Evolutionary conservation across 352 stramenopile species (phyloP).

Genomic region (Blastocystis sp.): DNA sequence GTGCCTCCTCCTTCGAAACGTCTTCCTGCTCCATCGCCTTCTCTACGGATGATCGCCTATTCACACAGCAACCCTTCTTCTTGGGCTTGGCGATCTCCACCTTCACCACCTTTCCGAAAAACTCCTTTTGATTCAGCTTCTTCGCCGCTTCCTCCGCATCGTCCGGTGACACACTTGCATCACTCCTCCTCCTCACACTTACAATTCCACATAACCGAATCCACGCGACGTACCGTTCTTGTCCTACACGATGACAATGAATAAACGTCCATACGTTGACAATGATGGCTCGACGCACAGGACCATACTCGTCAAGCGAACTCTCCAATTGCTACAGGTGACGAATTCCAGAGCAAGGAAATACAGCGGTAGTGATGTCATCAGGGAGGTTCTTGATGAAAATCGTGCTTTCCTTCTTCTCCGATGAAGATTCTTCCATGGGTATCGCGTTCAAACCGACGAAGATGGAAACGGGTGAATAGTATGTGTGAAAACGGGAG

Average conservation of each 20-base stretch:
- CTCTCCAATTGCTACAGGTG: slow-evolving; percentile 16
- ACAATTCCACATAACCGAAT: slow-evolving; percentile 57
- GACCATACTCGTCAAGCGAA: slow-evolving; percentile 14
- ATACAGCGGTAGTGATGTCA: slow-evolving; percentile 6
- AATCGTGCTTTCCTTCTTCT: slow-evolving; percentile 26
- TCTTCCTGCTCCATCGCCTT: background rate
- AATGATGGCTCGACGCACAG: slow-evolving; percentile 43
- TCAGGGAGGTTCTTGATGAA: slow-evolving; percentile 31
- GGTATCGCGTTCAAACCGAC: background rate
- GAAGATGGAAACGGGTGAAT: background rate
- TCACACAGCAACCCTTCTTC: background rate
- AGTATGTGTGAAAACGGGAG: background rate
- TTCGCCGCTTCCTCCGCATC: slow-evolving; percentile 45
- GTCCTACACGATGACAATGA: slow-evolving; percentile 1
- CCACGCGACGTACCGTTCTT: slow-evolving; percentile 27
- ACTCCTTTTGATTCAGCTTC: slow-evolving; percentile 50
- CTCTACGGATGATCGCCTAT: background rate
- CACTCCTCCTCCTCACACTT: background rate
- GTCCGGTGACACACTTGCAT: slow-evolving; percentile 23
- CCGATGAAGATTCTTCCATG: background rate
- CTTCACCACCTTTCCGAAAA: slow-evolving; percentile 40
- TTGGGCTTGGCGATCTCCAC: slow-evolving; percentile 50
- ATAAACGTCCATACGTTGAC: slow-evolving; percentile 40
- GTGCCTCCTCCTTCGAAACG: too few relatives aligned
- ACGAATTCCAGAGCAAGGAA: background rate